Base-by-base conservation (phyloP, 495 filamentous ascomycete genomes). In the Melanomma pulvis-pyrius region DNA sequence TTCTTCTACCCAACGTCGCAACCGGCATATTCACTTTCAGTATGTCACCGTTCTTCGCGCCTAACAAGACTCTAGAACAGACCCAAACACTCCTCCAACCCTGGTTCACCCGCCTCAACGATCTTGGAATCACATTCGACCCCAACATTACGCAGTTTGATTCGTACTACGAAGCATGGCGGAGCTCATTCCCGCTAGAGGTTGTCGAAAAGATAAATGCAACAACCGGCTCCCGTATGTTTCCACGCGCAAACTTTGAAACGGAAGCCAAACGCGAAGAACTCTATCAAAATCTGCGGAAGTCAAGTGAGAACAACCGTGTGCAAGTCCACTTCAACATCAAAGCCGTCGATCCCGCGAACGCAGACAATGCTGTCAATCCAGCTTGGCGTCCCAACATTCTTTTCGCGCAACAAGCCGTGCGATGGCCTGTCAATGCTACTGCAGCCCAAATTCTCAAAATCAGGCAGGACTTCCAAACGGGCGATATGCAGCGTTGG, bases 301-400 rank as follows among this genome's bases (percentile, higher is more conserved):
- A 60, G 25, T 64, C 67, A 15, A 60, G 36, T 26, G 67, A 69
- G 34, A 65, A 60, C 50, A 65, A 65, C 25, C 46, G 61, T 7
- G 61, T 69, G 13, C 67, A 65, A 46, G 61, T 69, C 3, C 61
- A 64, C 28, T 69, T 69, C 39, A 69, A 69, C 55, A 69, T 69
- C 34, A 69, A 65, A 55, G 49, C 60, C 21, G 61, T 65, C 49
- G 61, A 65, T 32, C 61, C 61, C 1, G 67, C 21, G n/a, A 65
- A 65, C 21, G 61, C 61, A 19, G 61, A 69, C 48, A 72, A 65
- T 32, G 67, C 67, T 8, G 68, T 73, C 22, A 73, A 73, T 36
- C 46, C 71, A 13, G 71, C 68, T 9, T 73, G 71, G 71, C 61
- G 68, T 2, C 32, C 61, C 2, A 69, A 61, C 21, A 58, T 65